Evolutionary conservation across 768 basidiomycete species (phyloP).

Genomic region (Leccinum longicurvipes): DNA sequence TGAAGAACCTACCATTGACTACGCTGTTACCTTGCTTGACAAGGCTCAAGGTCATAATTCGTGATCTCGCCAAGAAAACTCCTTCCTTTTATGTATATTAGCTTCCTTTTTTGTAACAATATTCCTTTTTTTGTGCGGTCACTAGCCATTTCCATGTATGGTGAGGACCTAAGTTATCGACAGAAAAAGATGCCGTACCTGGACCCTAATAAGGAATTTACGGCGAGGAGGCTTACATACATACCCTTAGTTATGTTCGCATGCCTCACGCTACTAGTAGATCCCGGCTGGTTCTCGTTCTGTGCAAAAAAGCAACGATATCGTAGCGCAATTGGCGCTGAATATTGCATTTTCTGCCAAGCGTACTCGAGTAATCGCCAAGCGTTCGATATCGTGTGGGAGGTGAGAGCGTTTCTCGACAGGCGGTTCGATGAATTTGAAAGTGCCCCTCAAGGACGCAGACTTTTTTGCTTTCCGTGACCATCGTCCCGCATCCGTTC

Average conservation of each 20-base stretch:
- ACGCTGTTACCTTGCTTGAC: no score
- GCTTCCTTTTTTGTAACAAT: no score
- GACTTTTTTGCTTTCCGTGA: conserved; percentile 52
- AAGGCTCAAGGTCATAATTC: no score
- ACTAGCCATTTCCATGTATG: no score
- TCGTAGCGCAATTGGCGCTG: background rate
- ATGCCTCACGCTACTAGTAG: conserved; percentile 7
- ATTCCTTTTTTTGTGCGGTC: no score
- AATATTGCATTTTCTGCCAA: conserved; percentile 40
- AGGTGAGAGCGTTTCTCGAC: conserved; percentile 32
- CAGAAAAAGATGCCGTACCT: no score
- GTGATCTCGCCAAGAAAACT: no score
- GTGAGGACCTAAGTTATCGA: no score
- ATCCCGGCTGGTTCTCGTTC: background rate
- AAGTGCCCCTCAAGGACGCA: conserved; percentile 35
- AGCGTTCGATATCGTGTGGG: conserved; percentile 48
- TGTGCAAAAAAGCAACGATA: background rate
- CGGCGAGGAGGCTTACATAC: no score
- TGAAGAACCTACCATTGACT: no score
- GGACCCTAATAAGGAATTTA: no score
- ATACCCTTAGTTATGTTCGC: background rate
- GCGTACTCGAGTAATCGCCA: conserved; percentile 33
- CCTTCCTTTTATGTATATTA: no score
- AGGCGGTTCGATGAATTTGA: background rate
- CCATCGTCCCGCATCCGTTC: conserved; percentile 42